Percentiles rank a stretch among this genome's conserved stretches.
These are phyloP conservation scores for Otatea glauca DNA, from an alignment of 176 grass and related monocot species.

Conservation along the genomic window DNA sequence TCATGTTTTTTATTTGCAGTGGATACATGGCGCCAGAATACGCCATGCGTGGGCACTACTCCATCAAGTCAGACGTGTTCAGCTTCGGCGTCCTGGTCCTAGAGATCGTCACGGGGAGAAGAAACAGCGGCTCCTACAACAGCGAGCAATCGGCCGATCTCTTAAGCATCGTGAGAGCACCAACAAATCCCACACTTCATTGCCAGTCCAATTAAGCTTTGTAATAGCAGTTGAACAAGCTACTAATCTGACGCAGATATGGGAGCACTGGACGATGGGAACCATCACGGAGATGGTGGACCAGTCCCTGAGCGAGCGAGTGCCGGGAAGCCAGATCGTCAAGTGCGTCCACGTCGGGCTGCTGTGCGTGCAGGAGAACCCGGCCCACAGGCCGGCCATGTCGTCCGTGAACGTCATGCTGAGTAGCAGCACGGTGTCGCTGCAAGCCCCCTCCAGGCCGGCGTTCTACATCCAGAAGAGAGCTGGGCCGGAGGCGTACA, in stretches of 20 bases:
- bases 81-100: constrained; percentile 43
- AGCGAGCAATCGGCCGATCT: constrained; percentile 24
- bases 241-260: background rate
- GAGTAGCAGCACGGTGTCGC: background rate
- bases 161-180: constrained; percentile 36
- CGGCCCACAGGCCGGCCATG: constrained; percentile 25
- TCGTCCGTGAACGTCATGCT: constrained; percentile 28
- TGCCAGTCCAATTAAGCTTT: background rate
- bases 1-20: background rate
- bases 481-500: background rate
- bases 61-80: constrained; percentile 46
- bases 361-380: constrained; percentile 45
- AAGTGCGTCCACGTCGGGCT: constrained; percentile 37
- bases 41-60: constrained; percentile 28
- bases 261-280: constrained; percentile 33
- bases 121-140: constrained; percentile 15
- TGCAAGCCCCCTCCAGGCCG: background rate
- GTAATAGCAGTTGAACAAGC: background rate
- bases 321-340: background rate
- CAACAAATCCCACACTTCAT: background rate
- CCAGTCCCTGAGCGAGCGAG: background rate
- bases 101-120: constrained; percentile 43
- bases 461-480: constrained; percentile 30
- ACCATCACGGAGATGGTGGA: constrained; percentile 31
- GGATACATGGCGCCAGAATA: constrained; percentile 46